A percentile compares a stretch with the other conserved stretches of the same genome.
phyloP scores from a whole-genome alignment of 129 eudicot species.

The Flaveria linearis region DNA sequence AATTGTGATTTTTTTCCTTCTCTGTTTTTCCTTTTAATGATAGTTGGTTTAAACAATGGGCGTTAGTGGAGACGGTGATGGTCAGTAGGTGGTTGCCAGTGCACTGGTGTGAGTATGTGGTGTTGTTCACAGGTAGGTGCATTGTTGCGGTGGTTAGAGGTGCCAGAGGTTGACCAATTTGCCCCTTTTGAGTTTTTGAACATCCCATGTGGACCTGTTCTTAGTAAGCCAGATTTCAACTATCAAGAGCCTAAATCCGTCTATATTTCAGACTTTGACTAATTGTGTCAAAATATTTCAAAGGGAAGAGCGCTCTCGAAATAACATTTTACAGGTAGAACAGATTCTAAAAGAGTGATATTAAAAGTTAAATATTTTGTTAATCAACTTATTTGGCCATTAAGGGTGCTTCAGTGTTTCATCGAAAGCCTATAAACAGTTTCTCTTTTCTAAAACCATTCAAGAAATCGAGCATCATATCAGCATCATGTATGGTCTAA shows the following conservation, averaged over 20 bases:
- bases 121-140: neutral
- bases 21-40: neutral
- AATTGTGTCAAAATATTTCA: neutral
- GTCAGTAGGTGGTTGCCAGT: neutral
- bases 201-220: neutral
- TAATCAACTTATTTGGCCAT: neutral
- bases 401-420: neutral
- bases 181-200: neutral
- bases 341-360: neutral
- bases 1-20: neutral
- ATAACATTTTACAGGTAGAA: constrained; percentile 1
- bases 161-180: neutral
- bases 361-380: neutral
- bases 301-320: neutral
- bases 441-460: constrained; percentile 11
- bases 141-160: neutral
- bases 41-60: neutral
- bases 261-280: neutral
- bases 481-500: neutral
- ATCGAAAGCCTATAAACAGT: neutral
- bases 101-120: neutral
- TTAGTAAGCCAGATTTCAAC: neutral
- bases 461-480: neutral
- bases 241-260: too few relatives aligned
- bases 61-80: neutral